phyloP scores from a whole-genome alignment of 768 basidiomycete genomes.

The Amanita molliuscula region DNA sequence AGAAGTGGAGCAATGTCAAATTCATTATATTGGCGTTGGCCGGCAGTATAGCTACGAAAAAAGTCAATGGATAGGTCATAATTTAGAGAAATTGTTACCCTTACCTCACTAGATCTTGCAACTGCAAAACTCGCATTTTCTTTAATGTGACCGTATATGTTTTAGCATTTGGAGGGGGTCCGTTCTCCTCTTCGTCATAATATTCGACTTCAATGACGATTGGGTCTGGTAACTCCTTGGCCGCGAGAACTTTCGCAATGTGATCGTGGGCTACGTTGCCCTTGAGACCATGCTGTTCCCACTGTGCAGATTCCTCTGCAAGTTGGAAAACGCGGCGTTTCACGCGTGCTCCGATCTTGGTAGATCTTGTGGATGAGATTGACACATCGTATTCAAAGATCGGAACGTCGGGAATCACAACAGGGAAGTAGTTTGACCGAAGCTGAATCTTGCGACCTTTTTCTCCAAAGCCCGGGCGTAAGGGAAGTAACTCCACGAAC shows the following conservation, averaged over 20 bases:
- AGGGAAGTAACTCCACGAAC: constrained; percentile 36
- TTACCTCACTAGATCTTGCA: constrained; percentile 31
- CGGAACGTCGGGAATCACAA: constrained; percentile 36
- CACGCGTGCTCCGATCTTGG: constrained; percentile 35
- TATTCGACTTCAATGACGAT: constrained; percentile 31
- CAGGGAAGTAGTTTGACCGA: constrained; percentile 61
- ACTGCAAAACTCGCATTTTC: constrained; percentile 41
- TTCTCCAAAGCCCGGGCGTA: constrained; percentile 50
- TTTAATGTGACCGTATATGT: constrained; percentile 36
- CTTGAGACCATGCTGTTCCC: constrained; percentile 37
- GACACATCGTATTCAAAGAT: constrained; percentile 55
- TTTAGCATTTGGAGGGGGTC: constrained; percentile 30
- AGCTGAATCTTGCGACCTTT: constrained; percentile 37
- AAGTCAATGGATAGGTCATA: not conserved
- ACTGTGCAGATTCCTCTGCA: constrained; percentile 41
- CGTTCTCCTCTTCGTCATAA: constrained; percentile 41
- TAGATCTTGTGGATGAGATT: constrained; percentile 40
- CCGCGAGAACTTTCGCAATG: constrained; percentile 39
- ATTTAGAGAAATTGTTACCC: constrained; percentile 9
- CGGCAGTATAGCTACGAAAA: constrained; percentile 36
- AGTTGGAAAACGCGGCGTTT: constrained; percentile 54
- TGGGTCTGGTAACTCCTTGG: constrained; percentile 34
- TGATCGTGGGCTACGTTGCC: constrained; percentile 48
- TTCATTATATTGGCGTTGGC: constrained; percentile 39
- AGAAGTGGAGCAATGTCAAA: constrained; percentile 50